These are phyloP conservation scores for Penicillium cataractarum DNA, from an alignment of 495 filamentous ascomycete species.

Conservation along the genomic window DNA sequence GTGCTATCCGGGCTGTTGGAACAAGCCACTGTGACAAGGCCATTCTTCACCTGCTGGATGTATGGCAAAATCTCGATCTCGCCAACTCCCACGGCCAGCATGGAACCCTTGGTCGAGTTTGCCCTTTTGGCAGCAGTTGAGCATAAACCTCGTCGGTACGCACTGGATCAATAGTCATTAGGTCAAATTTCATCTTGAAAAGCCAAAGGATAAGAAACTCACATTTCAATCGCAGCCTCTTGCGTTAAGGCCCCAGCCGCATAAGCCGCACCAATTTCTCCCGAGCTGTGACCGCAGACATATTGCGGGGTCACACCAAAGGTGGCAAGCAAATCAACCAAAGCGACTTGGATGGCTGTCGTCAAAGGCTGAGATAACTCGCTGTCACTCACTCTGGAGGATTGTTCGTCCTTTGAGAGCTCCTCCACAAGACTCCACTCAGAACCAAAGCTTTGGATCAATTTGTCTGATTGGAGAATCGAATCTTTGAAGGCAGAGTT, in stretches of 20 bases:
- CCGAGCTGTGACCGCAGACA: constrained; percentile 3
- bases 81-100: constrained; percentile 1
- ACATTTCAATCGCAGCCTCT: constrained; percentile 3
- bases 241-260: not conserved
- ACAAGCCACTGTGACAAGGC: constrained; percentile 4
- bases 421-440: constrained; percentile 8
- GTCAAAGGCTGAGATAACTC: constrained; percentile 6
- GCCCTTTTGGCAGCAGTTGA: constrained; percentile 4
- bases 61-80: not conserved
- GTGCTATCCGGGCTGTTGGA: constrained; percentile 1
- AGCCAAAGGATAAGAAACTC: not conserved
- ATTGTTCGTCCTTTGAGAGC: constrained; percentile 1
- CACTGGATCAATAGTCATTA: not conserved
- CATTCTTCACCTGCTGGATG: not conserved
- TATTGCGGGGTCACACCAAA: not conserved
- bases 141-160: not conserved
- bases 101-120: not conserved
- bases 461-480: not conserved
- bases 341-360: constrained; percentile 3
- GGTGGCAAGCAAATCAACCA: constrained; percentile 3
- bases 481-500: constrained; percentile 7
- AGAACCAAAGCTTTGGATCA: constrained; percentile 4
- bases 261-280: constrained; percentile 10
- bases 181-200: not conserved
- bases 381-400: not conserved